Base-by-base conservation (phyloP, 352 stramenopile genomes). In the Globisporangium polare region DNA sequence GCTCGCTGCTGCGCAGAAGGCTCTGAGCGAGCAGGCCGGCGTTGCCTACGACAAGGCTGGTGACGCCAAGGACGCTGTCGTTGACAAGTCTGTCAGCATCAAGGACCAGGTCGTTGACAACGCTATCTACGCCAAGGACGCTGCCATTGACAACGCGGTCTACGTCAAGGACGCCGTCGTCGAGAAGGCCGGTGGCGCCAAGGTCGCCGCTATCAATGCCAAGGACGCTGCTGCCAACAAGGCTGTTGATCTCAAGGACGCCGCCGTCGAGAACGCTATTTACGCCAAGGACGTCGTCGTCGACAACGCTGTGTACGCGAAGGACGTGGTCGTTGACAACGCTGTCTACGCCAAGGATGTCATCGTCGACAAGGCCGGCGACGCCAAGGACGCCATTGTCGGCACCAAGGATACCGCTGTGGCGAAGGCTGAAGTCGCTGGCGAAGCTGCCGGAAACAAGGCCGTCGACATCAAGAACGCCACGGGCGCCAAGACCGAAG, bases 1-100 rank as follows among this genome's bases (percentile, higher is more conserved):
- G 58, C 58, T 80, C 27, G 18, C 39, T 17, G 52, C 65, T 5
- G 65, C 37, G 5, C 52, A 75, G 33, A 68, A 69, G 58, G 41
- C 69, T 12, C 52, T 72, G 29, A 45, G 45, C 5, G 68, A 75
- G 2, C 62, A 72, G 3, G 56, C 56, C 7, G 29, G 20, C 29
- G 33, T n/a, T 5, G 56, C 43, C n/a, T 55, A 43, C 17, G 42
- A 62, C 15, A 58, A 27, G 18, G n/a, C 42, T 12, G 33, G 31
- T 15, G n/a, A 62, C n/a, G 47, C 29, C 33, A 27, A 29, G 8
- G 58, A 55, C 10, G 42, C 42, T 49, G 42, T 49, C 20, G 42
- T 27, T 4, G n/a, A 27, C 42, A 49, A 49, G 42, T 15, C 42
- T 8, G 42, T 49, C 13, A 12, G 12, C n/a, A 24, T 49, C 18